These are phyloP conservation scores for Solanum gandarillasii DNA, from an alignment of 257 asterid species.

Conservation along the genomic window DNA sequence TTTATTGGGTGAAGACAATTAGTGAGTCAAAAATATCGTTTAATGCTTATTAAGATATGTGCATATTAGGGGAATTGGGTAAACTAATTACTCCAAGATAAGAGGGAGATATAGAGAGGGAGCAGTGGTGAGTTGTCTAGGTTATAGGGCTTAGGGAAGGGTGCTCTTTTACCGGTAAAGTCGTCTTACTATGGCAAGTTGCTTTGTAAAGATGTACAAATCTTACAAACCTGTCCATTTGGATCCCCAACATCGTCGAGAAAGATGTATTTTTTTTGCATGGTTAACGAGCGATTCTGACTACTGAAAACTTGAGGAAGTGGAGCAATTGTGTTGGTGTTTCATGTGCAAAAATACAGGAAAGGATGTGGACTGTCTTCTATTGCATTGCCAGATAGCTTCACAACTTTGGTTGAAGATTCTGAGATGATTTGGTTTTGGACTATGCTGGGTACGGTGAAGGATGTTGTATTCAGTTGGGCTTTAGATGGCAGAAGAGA, in stretches of 20 bases:
- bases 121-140: not conserved
- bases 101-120: not conserved
- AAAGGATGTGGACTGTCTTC: not conserved
- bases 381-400: not conserved
- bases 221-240: not conserved
- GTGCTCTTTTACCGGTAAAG: not conserved
- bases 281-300: not conserved
- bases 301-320: not conserved
- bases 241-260: not conserved
- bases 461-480: not conserved
- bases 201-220: not conserved
- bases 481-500: not conserved
- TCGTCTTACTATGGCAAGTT: not conserved
- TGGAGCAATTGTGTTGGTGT: not conserved
- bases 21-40: not conserved
- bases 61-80: not conserved
- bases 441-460: not conserved
- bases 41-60: not conserved
- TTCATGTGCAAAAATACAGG: not conserved
- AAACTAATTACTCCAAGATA: not conserved
- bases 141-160: not conserved
- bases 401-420: not conserved
- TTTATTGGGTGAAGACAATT: not conserved
- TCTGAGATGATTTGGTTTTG: not conserved
- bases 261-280: not conserved